Evolutionary conservation across 75 land plant species (phyloP), one percentile per base, ranked within the genome.

Genomic region (Sequoia sempervirens): DNA sequence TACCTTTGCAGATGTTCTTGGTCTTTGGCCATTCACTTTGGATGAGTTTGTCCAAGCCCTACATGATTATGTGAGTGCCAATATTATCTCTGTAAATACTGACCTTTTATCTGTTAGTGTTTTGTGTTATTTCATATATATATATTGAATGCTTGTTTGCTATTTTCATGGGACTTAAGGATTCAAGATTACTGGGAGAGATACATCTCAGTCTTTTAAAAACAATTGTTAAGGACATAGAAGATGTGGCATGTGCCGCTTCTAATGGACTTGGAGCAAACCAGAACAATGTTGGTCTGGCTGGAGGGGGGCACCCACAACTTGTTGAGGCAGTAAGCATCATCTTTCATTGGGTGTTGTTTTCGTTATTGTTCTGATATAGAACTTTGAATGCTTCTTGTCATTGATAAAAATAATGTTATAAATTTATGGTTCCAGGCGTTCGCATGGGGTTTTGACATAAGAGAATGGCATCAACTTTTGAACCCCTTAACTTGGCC

Each of bases 1-100:
- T 82, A 92, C 94, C 14, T 98, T 98, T 89, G 92, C 97, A 52
- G 99, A 98, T 87, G 92, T 94, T 75, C 89, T 98, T 81, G 91
- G 89, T 50, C 89, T 98, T 15, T 98, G 99, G 99, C 99, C 99
- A 80, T 98, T 98, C 84, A 98, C 99, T n/a, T 87, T 98, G 58
- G 99, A 98, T 87, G 99, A 98, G 85, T 93, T 98, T 86, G 91
- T 96, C 40, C 99, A 98, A 89, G 93, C 94, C 61, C 87, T 96
- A 80, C 99, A 98, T 91, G 99, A 98, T 85, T 93, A 91, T 91
- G 99, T 97, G 75, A 89, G 98, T 92, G 47, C 30, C 79, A n/a
- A 40, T 40, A 38, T 38, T 36, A 32, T 53, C 11, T 28, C n/a
- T n/a, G 64, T 56, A 1, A 9, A 73, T 85, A 15, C 18, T 14